Conservation (phyloP, 2,329 filamentous ascomycete species). For the Coniochaeta prunicola region DNA sequence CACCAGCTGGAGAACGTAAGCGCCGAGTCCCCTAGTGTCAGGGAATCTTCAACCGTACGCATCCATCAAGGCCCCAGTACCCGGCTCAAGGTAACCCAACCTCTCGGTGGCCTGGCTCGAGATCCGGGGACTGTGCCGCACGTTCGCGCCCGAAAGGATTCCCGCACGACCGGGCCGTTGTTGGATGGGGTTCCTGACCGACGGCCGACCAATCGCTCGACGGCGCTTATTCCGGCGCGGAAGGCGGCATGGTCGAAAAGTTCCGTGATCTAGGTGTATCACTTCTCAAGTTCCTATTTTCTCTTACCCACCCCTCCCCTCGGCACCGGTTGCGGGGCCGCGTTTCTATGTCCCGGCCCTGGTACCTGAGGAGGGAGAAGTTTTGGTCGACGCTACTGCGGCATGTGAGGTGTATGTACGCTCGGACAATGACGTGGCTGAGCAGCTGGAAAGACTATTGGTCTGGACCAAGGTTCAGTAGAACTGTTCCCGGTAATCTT, state of each 20-base stretch:
- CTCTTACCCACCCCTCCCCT: not conserved
- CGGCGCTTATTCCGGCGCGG: constrained; percentile 1
- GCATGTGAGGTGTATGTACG: not conserved
- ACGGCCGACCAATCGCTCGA: not conserved
- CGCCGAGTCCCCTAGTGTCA: not conserved
- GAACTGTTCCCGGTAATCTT: not conserved
- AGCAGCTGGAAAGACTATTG: not conserved
- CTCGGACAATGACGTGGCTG: not conserved
- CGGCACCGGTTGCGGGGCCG: not conserved
- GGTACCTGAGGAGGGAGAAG: not conserved
- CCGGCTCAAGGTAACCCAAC: not conserved
- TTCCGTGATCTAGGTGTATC: not conserved
- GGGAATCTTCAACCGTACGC: not conserved
- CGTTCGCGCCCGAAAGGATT: not conserved
- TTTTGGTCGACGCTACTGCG: not conserved
- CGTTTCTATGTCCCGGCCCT: not conserved
- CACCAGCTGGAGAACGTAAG: not conserved
- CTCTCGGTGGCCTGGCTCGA: not conserved
- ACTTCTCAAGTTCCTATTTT: not conserved
- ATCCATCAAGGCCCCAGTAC: not conserved
- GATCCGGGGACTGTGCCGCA: not conserved
- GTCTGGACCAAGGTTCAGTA: not conserved
- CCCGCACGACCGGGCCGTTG: not conserved
- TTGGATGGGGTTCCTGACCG: not conserved
- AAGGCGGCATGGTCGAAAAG: not conserved